A percentile compares a stretch with the other conserved stretches of the same genome.
Evolutionary conservation across 1,284 basidiomycete species (phyloP).

Genomic region (Polyporus tsugae): DNA sequence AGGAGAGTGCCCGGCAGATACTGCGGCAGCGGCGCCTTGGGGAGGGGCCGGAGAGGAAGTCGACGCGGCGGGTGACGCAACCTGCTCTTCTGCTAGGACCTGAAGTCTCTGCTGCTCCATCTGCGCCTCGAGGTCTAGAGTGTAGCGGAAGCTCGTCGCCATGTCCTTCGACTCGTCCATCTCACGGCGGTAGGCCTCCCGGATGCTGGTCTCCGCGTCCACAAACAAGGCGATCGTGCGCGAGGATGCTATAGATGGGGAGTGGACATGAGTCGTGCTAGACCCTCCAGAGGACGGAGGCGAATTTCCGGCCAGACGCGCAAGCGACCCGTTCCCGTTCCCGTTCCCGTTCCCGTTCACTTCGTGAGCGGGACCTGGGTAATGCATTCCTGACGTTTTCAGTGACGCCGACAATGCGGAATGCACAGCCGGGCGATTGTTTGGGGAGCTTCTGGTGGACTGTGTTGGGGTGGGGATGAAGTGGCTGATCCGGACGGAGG

Average conservation of each 20-base stretch:
- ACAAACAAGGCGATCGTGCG: constrained; percentile 35
- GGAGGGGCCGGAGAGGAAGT: constrained; percentile 17
- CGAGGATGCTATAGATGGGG: constrained; percentile 40
- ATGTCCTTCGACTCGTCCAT: constrained; percentile 69
- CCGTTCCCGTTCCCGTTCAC: constrained; percentile 21
- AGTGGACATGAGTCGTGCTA: constrained; percentile 31
- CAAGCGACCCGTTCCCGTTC: constrained; percentile 1
- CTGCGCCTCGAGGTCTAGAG: constrained; percentile 68
- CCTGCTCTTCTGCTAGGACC: constrained; percentile 23
- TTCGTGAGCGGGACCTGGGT: constrained; percentile 48
- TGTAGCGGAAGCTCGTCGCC: constrained; percentile 72
- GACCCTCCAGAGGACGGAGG: constrained; percentile 31
- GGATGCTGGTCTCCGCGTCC: constrained; percentile 41
- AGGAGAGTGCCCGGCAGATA: constrained; percentile 37
- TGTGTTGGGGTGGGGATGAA: constrained; percentile 62
- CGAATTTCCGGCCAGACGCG: constrained; percentile 9
- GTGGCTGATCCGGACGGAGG: constrained; percentile 56
- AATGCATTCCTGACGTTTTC: constrained; percentile 65
- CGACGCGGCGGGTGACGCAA: constrained; percentile 17
- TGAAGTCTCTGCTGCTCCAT: constrained; percentile 44
- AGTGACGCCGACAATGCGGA: constrained; percentile 79
- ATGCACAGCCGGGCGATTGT: constrained; percentile 46
- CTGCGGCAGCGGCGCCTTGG: constrained; percentile 12
- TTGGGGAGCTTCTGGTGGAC: constrained; percentile 46
- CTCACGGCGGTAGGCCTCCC: constrained; percentile 61